Evolutionary conservation across 345 rosid genomes (phyloP), one percentile per base, ranked within the genome.

Genomic region (Salix purpurea): DNA sequence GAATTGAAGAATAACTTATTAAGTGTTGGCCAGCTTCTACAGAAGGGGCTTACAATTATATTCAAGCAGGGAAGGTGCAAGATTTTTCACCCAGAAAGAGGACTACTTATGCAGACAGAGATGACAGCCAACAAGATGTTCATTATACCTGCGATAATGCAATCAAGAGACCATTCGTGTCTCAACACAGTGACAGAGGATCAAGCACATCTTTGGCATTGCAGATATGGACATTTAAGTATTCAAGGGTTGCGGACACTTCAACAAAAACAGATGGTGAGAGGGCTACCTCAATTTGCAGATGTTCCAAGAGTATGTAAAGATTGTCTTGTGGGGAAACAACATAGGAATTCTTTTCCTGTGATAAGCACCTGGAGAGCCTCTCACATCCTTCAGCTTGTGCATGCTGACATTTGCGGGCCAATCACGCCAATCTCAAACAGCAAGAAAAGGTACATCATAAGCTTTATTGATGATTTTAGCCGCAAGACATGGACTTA

Each of bases 331-430:
- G 30, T 15, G 8, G 73, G 73, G 0, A 75, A 75, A 21, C 65
- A 75, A 50, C 73, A 67, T 0, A n/a, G 74, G 2, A 19, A 65
- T 2, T 4, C 30, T 0, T 23, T 76, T 7, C 69, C 69, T 0
- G 39, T 39, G 10, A 69, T 23, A 14, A 76, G 74, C 54, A 36
- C 7, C 0, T 76, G 56, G 74, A 34, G 79, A 26, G 69, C 74
- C 14, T 54, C 30, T 0, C 8, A 76, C 4, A 58, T 37, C 0
- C 64, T 69, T 6, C 24, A 76, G 12, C 44, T 70, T 2, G 10
- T 76, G 18, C 74, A 77, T 71, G 75, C 36, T 1, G 75, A 77
- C n/a, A 42, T 76, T 8, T 70, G 68, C 16, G 79, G 79, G 0
- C 74, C 69, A 0, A 70, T 76, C 19, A 37, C 60, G 3, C 69